These are phyloP conservation scores for Yarrowia sp. DNA, from an alignment of 805 yeast species.

Conservation along the genomic window DNA sequence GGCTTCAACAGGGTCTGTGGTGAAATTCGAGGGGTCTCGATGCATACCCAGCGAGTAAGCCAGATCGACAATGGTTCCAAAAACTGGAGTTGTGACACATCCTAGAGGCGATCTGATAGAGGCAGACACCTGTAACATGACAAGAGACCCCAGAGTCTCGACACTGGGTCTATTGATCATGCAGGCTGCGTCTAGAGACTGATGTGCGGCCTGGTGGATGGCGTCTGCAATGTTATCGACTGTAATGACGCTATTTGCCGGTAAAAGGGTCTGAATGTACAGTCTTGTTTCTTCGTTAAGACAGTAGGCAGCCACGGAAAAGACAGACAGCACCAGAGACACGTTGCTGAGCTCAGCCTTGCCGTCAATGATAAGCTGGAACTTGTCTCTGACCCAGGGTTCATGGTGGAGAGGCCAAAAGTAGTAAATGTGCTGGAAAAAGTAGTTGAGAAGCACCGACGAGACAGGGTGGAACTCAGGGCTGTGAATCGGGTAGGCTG, in stretches of 20 bases:
- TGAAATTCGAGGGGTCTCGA: slow-evolving; percentile 38
- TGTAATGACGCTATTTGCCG: background rate
- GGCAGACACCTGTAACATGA: slow-evolving; percentile 1
- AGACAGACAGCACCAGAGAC: slow-evolving; percentile 1
- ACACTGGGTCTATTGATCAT: slow-evolving; percentile 14
- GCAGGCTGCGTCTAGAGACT: background rate
- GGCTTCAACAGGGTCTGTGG: slow-evolving; percentile 35
- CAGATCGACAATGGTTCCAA: slow-evolving; percentile 35
- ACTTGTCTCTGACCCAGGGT: slow-evolving; percentile 21
- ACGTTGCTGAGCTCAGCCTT: slow-evolving; percentile 2
- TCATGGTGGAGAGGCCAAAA: slow-evolving; percentile 19
- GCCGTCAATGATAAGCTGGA: background rate
- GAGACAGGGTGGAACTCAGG: slow-evolving; percentile 18
- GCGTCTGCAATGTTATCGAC: background rate
- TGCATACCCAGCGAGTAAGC: slow-evolving; percentile 39
- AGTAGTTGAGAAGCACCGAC: slow-evolving; percentile 7
- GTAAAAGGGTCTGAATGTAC: background rate
- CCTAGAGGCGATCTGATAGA: slow-evolving; percentile 11
- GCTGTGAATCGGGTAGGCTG: background rate
- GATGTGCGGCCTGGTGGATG: slow-evolving; percentile 7
- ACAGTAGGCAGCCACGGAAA: background rate
- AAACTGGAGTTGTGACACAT: slow-evolving; percentile 21
- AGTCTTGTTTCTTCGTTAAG: background rate
- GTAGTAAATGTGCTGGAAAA: slow-evolving; percentile 23
- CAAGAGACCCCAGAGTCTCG: slow-evolving; percentile 18